Base-by-base conservation (phyloP, 768 basidiomycete species). In the Podaxis rugospora region DNA sequence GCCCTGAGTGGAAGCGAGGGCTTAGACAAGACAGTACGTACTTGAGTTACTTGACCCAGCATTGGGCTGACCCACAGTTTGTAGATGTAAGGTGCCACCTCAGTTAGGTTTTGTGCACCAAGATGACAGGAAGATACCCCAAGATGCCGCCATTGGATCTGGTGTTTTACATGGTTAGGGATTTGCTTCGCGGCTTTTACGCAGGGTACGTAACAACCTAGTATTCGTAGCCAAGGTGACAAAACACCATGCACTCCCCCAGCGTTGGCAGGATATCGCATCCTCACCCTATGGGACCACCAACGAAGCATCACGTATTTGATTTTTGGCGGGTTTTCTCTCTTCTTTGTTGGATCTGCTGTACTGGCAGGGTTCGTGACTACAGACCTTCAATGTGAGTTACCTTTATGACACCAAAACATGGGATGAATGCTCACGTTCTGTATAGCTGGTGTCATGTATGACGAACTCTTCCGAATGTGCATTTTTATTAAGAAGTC, bases 211-310 rank as follows among this genome's bases (percentile, higher is more conserved):
- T 10, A 5, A 21, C 14, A 21, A 4, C 23, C n/a, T 51, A 25
- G 25, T 11, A 7, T 7, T 23, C 5, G 9, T 18, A 18, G 18
- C 3, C 5, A 21, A 10, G 10, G 18, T 18, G 4, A 6, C 37
- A 18, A 2, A n/a, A 39, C 52, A 21, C n/a, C 35, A n/a, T n/a
- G 7, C 21, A 11, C 2, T 53, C 10, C n/a, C 52, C 18, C 18
- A 60, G 59, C 51, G 9, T 16, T 60, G 21, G 59, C 36, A 0
- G 59, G 51, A 18, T 32, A 60, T 23, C 59, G 42, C 7, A 53
- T 60, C 39, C 59, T 52, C 27, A 53, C 59, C 2, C 25, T 60
- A 35, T 60, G 59, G 59, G 51, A 54, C 4, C 59, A 60, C 32
- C 59, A 51, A 13, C 28, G 51, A 5, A 14, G 28, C 7, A 46